Percentiles rank a stretch among this genome's conserved stretches.
These are phyloP conservation scores for Xylaria venustula DNA, from an alignment of 495 filamentous ascomycete genomes.

Conservation along the genomic window DNA sequence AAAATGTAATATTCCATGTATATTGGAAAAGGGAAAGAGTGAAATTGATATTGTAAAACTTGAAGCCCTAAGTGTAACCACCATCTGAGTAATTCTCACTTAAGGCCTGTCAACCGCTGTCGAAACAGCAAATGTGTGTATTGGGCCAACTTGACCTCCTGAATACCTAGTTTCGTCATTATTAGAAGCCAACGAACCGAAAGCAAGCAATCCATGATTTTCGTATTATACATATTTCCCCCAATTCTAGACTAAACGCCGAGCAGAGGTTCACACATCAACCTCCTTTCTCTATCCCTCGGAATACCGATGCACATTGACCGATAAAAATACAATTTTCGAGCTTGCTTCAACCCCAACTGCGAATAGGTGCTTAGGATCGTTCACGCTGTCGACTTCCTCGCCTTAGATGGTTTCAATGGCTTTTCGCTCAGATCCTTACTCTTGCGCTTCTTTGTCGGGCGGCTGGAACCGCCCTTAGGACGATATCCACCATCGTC, in stretches of 20 bases:
- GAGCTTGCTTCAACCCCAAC: neutral
- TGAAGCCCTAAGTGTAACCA: too few relatives aligned
- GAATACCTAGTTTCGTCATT: neutral
- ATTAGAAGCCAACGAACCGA: neutral
- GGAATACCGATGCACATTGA: neutral
- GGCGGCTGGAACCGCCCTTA: constrained; percentile 60
- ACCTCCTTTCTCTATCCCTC: neutral
- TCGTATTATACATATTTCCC: constrained; percentile 4
- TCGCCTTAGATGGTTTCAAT: constrained; percentile 17
- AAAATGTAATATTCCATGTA: too few relatives aligned
- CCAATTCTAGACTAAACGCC: constrained; percentile 4
- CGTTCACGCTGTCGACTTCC: constrained; percentile 21
- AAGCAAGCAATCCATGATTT: neutral
- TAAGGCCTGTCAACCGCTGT: too few relatives aligned
- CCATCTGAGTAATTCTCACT: neutral
- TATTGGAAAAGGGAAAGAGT: too few relatives aligned
- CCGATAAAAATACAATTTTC: constrained; percentile 8
- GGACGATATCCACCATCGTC: constrained; percentile 71
- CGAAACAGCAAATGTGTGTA: too few relatives aligned
- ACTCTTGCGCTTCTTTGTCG: constrained; percentile 60
- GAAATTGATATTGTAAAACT: too few relatives aligned
- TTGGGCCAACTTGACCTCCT: too few relatives aligned
- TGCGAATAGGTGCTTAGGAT: neutral
- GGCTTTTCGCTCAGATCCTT: constrained; percentile 28
- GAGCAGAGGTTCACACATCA: neutral